phyloP scores from a whole-genome alignment of 1,284 basidiomycete species.

The Ceratobasidium sp. region DNA sequence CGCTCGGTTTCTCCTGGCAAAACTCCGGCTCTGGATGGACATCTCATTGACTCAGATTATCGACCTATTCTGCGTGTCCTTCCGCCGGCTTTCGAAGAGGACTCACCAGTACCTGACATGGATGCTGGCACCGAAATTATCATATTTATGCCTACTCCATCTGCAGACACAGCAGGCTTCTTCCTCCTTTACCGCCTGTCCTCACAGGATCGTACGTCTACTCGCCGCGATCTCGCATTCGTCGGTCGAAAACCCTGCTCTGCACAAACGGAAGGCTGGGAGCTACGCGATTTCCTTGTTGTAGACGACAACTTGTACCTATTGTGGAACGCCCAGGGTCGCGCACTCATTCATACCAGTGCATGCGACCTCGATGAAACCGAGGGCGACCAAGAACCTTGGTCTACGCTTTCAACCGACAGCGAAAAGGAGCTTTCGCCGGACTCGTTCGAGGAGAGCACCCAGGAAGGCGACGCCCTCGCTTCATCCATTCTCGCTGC shows the following conservation, averaged over 20 bases:
- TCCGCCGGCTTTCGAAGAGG: constrained; percentile 56
- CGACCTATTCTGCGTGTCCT: constrained; percentile 73
- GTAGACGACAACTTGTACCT: constrained; percentile 68
- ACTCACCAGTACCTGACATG: constrained; percentile 41
- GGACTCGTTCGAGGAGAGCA: constrained; percentile 76
- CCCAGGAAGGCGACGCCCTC: constrained; percentile 67
- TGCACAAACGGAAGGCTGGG: constrained; percentile 70
- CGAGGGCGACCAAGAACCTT: constrained; percentile 55
- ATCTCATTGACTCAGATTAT: constrained; percentile 67
- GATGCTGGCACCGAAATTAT: constrained; percentile 59
- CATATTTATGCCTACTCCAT: constrained; percentile 76
- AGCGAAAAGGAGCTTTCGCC: constrained; percentile 70
- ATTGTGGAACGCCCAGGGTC: constrained; percentile 83
- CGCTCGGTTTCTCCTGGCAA: constrained; percentile 42
- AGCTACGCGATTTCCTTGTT: constrained; percentile 80
- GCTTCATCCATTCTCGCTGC: constrained; percentile 80
- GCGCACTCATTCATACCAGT: constrained; percentile 74
- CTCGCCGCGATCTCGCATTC: constrained; percentile 59
- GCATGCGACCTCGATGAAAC: constrained; percentile 68
- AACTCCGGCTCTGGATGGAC: constrained; percentile 56
- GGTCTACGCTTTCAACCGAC: constrained; percentile 58
- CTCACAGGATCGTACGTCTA: constrained; percentile 28
- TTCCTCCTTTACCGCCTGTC: constrained; percentile 46
- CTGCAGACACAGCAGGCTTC: constrained; percentile 77
- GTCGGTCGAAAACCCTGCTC: constrained; percentile 72